Conservation (phyloP, 2,329 filamentous ascomycete species). For the Mycosphaerella sp. region DNA sequence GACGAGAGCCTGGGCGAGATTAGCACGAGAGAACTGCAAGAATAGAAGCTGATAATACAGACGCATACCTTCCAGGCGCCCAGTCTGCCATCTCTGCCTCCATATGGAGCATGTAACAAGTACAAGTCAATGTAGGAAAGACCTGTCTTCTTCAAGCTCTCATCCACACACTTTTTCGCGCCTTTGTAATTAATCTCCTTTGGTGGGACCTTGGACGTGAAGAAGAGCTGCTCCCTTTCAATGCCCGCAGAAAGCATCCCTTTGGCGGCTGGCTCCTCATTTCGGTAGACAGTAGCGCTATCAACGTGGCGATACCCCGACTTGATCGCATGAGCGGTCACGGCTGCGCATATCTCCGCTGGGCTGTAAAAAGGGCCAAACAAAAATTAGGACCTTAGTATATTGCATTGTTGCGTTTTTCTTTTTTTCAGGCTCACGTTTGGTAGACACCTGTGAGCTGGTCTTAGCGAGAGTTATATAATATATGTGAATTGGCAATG, state of each 20-base stretch:
- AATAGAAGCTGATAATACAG: too few relatives aligned
- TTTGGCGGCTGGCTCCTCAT: conserved; percentile 50
- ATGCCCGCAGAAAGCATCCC: conserved; percentile 50
- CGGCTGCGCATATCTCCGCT: conserved; percentile 51
- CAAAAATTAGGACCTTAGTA: not conserved
- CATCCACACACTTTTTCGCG: conserved; percentile 57
- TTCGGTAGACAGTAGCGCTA: conserved; percentile 52
- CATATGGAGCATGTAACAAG: conserved; percentile 50
- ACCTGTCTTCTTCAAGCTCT: conserved; percentile 56
- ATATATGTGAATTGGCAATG: not conserved
- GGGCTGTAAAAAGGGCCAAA: conserved; percentile 32
- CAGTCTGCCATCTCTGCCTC: conserved; percentile 44
- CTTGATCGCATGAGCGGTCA: conserved; percentile 52
- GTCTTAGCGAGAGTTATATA: not conserved
- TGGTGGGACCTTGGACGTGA: conserved; percentile 56
- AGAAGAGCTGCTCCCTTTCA: conserved; percentile 53
- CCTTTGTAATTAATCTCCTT: conserved; percentile 55
- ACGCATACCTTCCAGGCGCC: conserved; percentile 41
- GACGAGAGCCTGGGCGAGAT: conserved; percentile 43
- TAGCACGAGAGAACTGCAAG: not conserved
- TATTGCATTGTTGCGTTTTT: not conserved
- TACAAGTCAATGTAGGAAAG: conserved; percentile 43
- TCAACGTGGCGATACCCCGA: conserved; percentile 57
- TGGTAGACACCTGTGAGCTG: conserved; percentile 31
- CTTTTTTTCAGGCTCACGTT: conserved; percentile 21